A percentile compares a stretch with the other conserved stretches of the same genome.
Evolutionary conservation across 352 stramenopile genomes (phyloP).

Genomic region (Phytophthora colocasiae): DNA sequence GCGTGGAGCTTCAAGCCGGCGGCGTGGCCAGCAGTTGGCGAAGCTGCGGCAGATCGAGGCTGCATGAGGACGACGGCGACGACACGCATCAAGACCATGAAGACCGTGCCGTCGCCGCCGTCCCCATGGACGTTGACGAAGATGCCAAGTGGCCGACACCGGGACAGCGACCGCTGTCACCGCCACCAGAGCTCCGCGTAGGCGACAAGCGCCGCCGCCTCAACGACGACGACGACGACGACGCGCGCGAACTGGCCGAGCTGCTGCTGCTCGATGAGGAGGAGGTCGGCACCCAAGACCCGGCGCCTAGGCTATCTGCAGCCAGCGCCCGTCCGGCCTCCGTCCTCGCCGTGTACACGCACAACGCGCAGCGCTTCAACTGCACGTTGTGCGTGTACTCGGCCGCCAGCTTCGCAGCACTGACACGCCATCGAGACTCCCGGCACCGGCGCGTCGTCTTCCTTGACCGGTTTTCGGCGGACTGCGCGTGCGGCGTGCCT

Average conservation of each 20-base stretch:
- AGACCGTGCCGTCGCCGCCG: no score
- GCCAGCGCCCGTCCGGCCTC: not conserved
- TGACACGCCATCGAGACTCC: not conserved
- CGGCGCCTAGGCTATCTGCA: not conserved
- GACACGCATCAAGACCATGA: not conserved
- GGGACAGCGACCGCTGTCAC: no score
- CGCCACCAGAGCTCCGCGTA: not conserved
- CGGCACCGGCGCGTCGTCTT: not conserved
- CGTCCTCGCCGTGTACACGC: constrained; percentile 2
- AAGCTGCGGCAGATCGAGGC: not conserved
- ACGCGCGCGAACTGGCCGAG: not conserved
- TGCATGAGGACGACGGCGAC: no score
- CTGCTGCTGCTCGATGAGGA: not conserved
- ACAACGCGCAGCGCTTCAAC: constrained; percentile 8
- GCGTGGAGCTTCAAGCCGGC: no score
- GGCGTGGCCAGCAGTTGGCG: no score
- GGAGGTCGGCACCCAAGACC: not conserved
- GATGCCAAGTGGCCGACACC: no score
- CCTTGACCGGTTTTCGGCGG: not conserved
- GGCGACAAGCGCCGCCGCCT: not conserved
- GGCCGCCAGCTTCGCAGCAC: no score
- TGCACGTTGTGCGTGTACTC: constrained; percentile 16
- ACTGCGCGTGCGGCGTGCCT: not conserved
- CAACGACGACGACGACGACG: not conserved
- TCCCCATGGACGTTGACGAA: no score